Conservation (phyloP, 345 rosid genomes). For the Lepidium didymum region DNA sequence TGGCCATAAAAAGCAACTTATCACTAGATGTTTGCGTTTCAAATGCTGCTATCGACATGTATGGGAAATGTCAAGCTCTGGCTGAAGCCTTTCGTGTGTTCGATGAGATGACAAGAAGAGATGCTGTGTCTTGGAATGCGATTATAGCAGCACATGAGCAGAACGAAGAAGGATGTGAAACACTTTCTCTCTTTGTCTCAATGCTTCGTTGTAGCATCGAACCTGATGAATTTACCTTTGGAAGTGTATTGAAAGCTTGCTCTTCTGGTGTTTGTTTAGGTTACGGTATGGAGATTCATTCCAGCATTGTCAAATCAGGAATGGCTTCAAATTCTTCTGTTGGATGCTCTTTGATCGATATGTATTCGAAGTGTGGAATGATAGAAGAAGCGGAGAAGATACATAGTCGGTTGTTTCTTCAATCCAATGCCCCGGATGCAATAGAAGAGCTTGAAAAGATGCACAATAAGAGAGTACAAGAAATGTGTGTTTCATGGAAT, state of each 20-base stretch:
- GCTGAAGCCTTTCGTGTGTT: conserved; percentile 54
- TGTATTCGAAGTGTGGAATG: conserved; percentile 83
- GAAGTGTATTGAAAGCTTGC: conserved; percentile 86
- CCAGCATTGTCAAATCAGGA: conserved; percentile 66
- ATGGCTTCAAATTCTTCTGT: conserved; percentile 51
- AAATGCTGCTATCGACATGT: conserved; percentile 87
- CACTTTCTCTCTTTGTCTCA: conserved; percentile 49
- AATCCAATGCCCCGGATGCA: conserved; percentile 43
- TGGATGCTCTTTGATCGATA: conserved; percentile 77
- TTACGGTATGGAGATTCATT: conserved; percentile 69
- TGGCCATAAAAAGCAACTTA: conserved; percentile 53
- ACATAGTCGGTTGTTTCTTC: conserved; percentile 56
- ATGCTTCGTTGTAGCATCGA: conserved; percentile 61
- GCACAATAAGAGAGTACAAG: conserved; percentile 47
- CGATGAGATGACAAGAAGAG: conserved; percentile 67
- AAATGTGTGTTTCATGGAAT: conserved; percentile 45
- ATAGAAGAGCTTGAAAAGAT: conserved; percentile 56
- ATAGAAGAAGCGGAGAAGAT: conserved; percentile 67
- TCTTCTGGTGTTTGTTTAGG: conserved; percentile 50
- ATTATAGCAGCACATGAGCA: conserved; percentile 80
- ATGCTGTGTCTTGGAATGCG: conserved; percentile 92
- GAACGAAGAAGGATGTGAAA: conserved; percentile 52
- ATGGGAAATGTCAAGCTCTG: conserved; percentile 77
- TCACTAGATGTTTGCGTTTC: conserved; percentile 50
- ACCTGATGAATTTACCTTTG: conserved; percentile 91